A percentile compares a stretch with the other conserved stretches of the same genome.
These are phyloP conservation scores for Fusarium compactum DNA, from an alignment of 2,329 filamentous ascomycete species.

Conservation along the genomic window DNA sequence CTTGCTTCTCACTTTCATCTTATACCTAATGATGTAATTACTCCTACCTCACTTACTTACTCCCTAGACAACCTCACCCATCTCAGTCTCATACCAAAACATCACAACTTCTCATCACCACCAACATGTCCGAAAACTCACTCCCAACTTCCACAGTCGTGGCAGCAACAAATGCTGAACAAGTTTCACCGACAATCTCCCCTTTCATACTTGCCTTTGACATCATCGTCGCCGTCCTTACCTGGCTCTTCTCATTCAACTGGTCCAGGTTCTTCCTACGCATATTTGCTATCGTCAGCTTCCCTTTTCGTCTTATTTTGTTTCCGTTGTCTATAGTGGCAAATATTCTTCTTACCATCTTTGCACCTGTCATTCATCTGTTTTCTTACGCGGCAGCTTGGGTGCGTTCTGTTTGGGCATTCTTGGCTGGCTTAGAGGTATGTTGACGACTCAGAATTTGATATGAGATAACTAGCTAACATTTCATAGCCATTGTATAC, in stretches of 20 bases:
- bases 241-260: constrained; percentile 46
- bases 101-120: constrained; percentile 11
- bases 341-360: constrained; percentile 48
- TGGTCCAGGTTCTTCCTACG: constrained; percentile 46
- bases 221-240: constrained; percentile 44
- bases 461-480: constrained; percentile 7
- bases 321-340: constrained; percentile 49
- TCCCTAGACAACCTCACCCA: constrained; percentile 18
- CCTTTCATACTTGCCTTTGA: constrained; percentile 43
- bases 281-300: constrained; percentile 42
- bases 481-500: constrained; percentile 56
- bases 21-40: constrained; percentile 35
- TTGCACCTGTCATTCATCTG: constrained; percentile 55
- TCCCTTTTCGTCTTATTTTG: constrained; percentile 50
- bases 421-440: constrained; percentile 54
- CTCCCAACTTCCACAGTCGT: constrained; percentile 29
- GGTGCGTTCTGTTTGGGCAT: constrained; percentile 41
- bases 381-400: constrained; percentile 47
- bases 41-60: background rate
- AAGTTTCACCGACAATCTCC: constrained; percentile 28
- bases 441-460: constrained; percentile 9
- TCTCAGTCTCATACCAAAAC: background rate
- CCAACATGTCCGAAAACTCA: constrained; percentile 32
- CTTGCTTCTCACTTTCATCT: background rate
- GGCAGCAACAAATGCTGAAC: constrained; percentile 16